Base-by-base conservation (phyloP, 805 yeast species). In the Saccharomycopsis oosterbeekiorum region DNA sequence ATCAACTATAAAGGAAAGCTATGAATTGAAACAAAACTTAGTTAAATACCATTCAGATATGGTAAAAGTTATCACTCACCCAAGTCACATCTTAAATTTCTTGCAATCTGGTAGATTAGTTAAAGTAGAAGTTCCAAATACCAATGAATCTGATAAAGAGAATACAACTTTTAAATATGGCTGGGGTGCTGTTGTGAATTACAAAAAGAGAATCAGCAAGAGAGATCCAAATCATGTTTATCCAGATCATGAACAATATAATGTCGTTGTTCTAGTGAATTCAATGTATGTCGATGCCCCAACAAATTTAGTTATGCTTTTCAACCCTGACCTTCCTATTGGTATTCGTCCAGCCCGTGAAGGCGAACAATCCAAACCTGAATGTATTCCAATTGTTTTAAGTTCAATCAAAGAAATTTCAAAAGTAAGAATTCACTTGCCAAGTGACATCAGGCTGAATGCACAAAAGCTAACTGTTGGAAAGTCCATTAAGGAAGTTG, bases 161-260 rank as follows among this genome's bases (percentile, higher is more conserved):
- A 71, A 67, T 34, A 74, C 72, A 21, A 76, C 75, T 6, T 73
- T 80, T 56, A 88, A 90, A 64, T 96, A 91, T 71, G 97, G 97
- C n/a, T 94, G 99, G 99, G 97, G 93, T 62, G 87, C 89, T 70
- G 94, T 92, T 12, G 84, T 88, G 11, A 83, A 84, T 56, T 88
- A 85, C 67, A 78, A 82, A 51, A 92, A 90, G 73, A 80, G 98
- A 70, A 73, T 75, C 56, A 82, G 77, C 68, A 86, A 84, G 68
- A 80, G 87, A 70, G 79, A 81, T 65, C 81, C 82, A 24, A 68
- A 80, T 11, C 84, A 81, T 60, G 76, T 75, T 1, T 89, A 76
- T 71, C 78, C 86, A 17, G 97, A 92, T 67, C 97, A 93, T 71
- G 96, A 94, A 70, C 83, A 96, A 0, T 93, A 90, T 71, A 78